Conservation (phyloP, 2,329 filamentous ascomycete species). For the Trichoderma atroviride region DNA sequence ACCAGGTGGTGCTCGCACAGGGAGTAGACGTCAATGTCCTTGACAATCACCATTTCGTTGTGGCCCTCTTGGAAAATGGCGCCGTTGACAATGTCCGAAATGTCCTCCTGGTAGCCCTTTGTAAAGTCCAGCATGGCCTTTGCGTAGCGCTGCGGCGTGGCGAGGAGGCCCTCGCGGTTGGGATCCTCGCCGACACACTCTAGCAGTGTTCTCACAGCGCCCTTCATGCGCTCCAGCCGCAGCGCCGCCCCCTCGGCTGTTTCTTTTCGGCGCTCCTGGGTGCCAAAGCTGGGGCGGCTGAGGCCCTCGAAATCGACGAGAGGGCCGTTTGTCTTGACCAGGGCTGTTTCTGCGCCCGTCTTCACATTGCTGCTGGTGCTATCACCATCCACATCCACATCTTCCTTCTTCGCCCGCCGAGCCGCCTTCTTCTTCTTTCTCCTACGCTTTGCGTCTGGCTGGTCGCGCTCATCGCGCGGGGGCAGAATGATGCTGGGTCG, state of each 20-base stretch:
- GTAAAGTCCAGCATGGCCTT: slow-evolving; percentile 96
- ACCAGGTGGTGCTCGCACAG: slow-evolving; percentile 97
- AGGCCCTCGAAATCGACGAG: slow-evolving; percentile 65
- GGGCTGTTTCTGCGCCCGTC: not conserved
- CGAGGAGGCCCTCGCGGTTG: slow-evolving; percentile 64
- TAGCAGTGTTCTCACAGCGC: slow-evolving; percentile 66
- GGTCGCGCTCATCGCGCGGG: slow-evolving; percentile 62
- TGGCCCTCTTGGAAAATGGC: slow-evolving; percentile 97
- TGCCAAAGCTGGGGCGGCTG: slow-evolving; percentile 64
- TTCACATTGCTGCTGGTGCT: not conserved
- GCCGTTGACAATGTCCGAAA: slow-evolving; percentile 86
- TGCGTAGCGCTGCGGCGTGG: slow-evolving; percentile 82
- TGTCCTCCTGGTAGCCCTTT: slow-evolving; percentile 94
- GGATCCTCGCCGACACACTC: slow-evolving; percentile 72
- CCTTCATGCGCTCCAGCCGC: slow-evolving; percentile 61
- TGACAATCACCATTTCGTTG: slow-evolving; percentile 96
- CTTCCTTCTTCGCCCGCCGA: not conserved
- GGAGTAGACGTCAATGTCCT: slow-evolving; percentile 93
- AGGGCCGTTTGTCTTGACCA: slow-evolving; percentile 50
- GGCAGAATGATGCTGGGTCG: slow-evolving; percentile 61
- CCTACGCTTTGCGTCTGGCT: slow-evolving; percentile 40
- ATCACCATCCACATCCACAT: not conserved
- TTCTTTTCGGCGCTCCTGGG: slow-evolving; percentile 64
- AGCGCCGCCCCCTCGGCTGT: slow-evolving; percentile 46
- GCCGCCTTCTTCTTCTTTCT: not conserved